Conservation (phyloP, 805 yeast species). For the Tetrapisispora nanseiensis region DNA sequence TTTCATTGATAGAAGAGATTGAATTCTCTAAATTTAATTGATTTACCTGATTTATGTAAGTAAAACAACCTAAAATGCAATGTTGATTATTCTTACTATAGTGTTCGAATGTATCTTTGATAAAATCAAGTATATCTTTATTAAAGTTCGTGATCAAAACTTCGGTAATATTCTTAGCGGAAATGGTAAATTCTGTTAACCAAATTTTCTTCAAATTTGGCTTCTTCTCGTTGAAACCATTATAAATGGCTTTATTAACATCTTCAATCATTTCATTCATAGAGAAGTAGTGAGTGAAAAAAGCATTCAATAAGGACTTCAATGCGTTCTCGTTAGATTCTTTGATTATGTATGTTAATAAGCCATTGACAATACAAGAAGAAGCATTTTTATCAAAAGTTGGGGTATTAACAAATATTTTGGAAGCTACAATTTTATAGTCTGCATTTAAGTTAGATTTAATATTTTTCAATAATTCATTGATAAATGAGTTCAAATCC, state of each 20-base stretch:
- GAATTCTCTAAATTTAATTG: slow-evolving; percentile 4
- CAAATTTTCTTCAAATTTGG: slow-evolving; percentile 55
- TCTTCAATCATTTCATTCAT: slow-evolving; percentile 19
- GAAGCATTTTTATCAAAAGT: slow-evolving; percentile 24
- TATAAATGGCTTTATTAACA: slow-evolving; percentile 31
- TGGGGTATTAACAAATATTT: slow-evolving; percentile 33
- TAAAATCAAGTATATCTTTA: slow-evolving; percentile 21
- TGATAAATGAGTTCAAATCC: slow-evolving; percentile 32
- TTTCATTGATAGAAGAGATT: slow-evolving; percentile 5
- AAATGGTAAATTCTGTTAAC: slow-evolving; percentile 38
- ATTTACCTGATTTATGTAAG: slow-evolving; percentile 13
- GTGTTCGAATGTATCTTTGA: slow-evolving; percentile 30
- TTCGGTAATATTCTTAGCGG: slow-evolving; percentile 24
- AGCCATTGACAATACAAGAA: slow-evolving; percentile 32
- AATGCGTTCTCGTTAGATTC: slow-evolving; percentile 70
- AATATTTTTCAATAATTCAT: slow-evolving; percentile 46
- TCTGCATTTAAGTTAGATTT: slow-evolving; percentile 57
- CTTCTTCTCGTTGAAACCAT: slow-evolving; percentile 62
- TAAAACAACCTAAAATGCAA: slow-evolving; percentile 17
- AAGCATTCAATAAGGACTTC: slow-evolving; percentile 38
- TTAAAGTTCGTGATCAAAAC: slow-evolving; percentile 30
- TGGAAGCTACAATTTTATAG: slow-evolving; percentile 45
- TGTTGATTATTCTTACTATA: slow-evolving; percentile 35
- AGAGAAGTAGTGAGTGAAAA: slow-evolving; percentile 36
- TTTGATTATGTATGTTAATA: slow-evolving; percentile 49